Base-by-base conservation (phyloP, 345 rosid species). In the Hevea brasiliensis region DNA sequence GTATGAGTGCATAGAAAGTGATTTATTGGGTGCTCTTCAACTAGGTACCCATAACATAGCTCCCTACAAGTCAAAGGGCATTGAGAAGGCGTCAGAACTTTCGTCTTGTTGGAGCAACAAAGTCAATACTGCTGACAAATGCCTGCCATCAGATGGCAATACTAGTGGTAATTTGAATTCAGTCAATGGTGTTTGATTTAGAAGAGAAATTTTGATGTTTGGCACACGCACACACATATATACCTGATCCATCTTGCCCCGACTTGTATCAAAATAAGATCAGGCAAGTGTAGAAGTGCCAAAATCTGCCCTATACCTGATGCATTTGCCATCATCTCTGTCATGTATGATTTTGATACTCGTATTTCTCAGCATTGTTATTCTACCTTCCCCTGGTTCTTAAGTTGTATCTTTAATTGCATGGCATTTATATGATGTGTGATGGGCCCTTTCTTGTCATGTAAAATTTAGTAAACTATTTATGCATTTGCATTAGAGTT, bases 1-100 rank as follows among this genome's bases (percentile, higher is more conserved):
- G 95, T 94, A 90, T n/a, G 91, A 90, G 65, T 94, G 94, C 87
- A 92, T 94, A 73, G 97, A 94, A 76, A 92, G 85, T 61, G 98
- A 94, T 44, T 80, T 94, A 55, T 78, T 94, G 85, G 92, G 97
- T 41, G 79, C 87, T 74, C 84, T 88, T 61, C 78, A 79, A 79
- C 61, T 72, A 44, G 89, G 88, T 62, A 79, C 72, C 57, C 98
- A 94, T 71, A 85, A 62, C 68, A 92, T 92, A 79, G 88, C 97
- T 67, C 85, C 95, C 54, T 94, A 94, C 81, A 88, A 78, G 71
- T 89, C 97, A 15, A 81, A 82, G 80, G 97, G 98, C 74, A 87
- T 94, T 61, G 90, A 85, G 81, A 84, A 85, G 82, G 97, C 79
- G 11, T 69, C 79, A 4, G 79, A 75, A 40, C 79, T 69, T 62